Conservation (phyloP, 2,329 filamentous ascomycete genomes). For the Neonectria hederae region DNA sequence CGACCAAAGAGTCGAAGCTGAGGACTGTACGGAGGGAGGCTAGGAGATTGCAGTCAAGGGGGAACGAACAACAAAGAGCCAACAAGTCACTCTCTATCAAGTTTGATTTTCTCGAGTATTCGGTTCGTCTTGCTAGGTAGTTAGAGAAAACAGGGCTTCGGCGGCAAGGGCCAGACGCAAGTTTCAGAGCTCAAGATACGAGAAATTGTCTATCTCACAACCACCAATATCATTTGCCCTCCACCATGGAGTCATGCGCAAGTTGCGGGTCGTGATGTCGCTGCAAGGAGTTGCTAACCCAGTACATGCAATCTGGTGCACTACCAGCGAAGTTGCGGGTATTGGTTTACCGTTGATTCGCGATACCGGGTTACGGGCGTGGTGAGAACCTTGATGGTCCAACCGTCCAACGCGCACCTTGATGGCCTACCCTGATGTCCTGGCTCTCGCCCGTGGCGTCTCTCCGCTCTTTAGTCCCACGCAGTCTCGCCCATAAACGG, state of each 20-base stretch:
- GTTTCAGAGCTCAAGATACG: not conserved
- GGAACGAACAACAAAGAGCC: not conserved
- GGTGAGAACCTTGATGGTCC: slow-evolving; percentile 41
- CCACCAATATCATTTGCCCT: not conserved
- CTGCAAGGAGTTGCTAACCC: not conserved
- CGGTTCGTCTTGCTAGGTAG: not conserved
- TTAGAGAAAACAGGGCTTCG: not conserved
- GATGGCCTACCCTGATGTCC: slow-evolving; percentile 44
- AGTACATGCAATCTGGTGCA: not conserved
- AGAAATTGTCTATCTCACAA: slow-evolving; percentile 18
- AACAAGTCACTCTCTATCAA: not conserved
- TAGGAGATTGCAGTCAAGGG: not conserved
- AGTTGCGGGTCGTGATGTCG: slow-evolving; percentile 1
- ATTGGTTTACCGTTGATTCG: slow-evolving; percentile 2
- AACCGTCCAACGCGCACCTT: slow-evolving; percentile 31
- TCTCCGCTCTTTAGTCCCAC: not conserved
- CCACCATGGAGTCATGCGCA: not conserved
- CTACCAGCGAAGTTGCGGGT: not conserved
- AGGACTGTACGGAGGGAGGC: not conserved
- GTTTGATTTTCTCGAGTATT: not conserved
- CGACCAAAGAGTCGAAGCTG: not conserved
- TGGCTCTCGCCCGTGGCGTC: not conserved
- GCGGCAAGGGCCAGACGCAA: not conserved
- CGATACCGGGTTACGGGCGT: not conserved
- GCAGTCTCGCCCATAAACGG: slow-evolving; percentile 7